Base-by-base conservation (phyloP, 176 grass and related monocot genomes). In the Musa schizocarpa region DNA sequence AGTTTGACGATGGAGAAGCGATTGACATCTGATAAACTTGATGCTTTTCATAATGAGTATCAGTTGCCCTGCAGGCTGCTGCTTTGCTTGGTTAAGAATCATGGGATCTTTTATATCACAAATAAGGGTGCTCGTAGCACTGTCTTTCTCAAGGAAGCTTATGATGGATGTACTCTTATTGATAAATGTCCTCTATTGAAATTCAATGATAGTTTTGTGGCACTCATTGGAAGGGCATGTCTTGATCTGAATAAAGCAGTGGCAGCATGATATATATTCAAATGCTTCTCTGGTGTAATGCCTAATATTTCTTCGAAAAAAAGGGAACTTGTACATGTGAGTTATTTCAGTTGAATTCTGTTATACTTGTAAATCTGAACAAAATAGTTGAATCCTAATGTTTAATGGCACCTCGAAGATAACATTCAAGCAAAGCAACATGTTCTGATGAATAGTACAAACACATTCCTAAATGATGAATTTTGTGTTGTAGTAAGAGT, bases 91-190 rank as follows among this genome's bases (percentile, higher is more conserved):
- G 69, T 97, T 52, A 93, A 91, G 87, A 89, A 91, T 87, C 94
- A 98, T 65, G 94, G 90, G 10, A 88, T 98, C 23, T 97, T 93
- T 83, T 93, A 93, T 55, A 93, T 93, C 72, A 98, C 90, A n/a
- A 98, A 98, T 71, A 98, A 93, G 85, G 90, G 90, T 63, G 74
- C 85, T 76, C 90, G 84, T 70, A 97, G 93, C 65, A 93, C 90
- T 52, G 84, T 93, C n/a, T 93, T 93, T 65, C 83, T 97, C 49
- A 93, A 97, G 69, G 93, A 97, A 62, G 93, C 85, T 24, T 97
- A 93, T 76, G 86, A 85, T 71, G 86, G 78, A 19, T 79, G 67
- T 51, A 63, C 85, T 34, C 78, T 93, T 73, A 82, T 93, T 69
- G 86, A 91, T 27, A 97, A 87, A 69, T 91, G 90, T 51, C 88